Percentiles rank a stretch among this genome's conserved stretches.
Evolutionary conservation across 768 basidiomycete genomes (phyloP).

Genomic region (Lactarius vividus): DNA sequence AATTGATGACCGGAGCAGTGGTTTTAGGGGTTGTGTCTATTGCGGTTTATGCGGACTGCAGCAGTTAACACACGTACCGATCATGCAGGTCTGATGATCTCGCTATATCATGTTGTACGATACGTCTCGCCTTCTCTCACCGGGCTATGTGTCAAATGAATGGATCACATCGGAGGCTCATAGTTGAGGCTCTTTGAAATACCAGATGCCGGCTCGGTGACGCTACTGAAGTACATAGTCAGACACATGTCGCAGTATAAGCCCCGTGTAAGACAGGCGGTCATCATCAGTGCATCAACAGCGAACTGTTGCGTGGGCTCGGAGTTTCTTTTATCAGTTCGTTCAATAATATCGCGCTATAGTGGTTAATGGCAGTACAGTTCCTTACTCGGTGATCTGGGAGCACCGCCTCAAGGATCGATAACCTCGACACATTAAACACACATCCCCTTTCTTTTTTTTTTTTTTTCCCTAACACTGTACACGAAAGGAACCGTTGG

Average conservation of each 20-base stretch:
- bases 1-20: not conserved
- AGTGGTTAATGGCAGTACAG: not conserved
- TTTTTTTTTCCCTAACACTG: not conserved
- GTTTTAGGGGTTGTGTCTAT: slow-evolving; percentile 3
- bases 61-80: slow-evolving; percentile 5
- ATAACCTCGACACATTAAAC: not conserved
- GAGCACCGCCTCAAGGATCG: not conserved
- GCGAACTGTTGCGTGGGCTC: not conserved
- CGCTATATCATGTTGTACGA: slow-evolving; percentile 14
- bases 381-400: not conserved
- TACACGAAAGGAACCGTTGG: not conserved
- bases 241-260: not conserved
- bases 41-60: not conserved
- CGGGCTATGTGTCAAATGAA: not conserved
- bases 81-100: slow-evolving; percentile 18
- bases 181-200: not conserved
- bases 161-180: slow-evolving; percentile 1
- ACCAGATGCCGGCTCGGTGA: not conserved
- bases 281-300: not conserved
- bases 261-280: not conserved
- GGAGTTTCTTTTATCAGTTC: slow-evolving; percentile 8
- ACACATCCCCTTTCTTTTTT: not conserved
- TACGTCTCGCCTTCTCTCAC: slow-evolving; percentile 7
- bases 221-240: not conserved
- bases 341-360: not conserved